A percentile compares a stretch with the other conserved stretches of the same genome.
These are phyloP conservation scores for Dactylellina sp. DNA, from an alignment of 2,329 filamentous ascomycete species.

Conservation along the genomic window DNA sequence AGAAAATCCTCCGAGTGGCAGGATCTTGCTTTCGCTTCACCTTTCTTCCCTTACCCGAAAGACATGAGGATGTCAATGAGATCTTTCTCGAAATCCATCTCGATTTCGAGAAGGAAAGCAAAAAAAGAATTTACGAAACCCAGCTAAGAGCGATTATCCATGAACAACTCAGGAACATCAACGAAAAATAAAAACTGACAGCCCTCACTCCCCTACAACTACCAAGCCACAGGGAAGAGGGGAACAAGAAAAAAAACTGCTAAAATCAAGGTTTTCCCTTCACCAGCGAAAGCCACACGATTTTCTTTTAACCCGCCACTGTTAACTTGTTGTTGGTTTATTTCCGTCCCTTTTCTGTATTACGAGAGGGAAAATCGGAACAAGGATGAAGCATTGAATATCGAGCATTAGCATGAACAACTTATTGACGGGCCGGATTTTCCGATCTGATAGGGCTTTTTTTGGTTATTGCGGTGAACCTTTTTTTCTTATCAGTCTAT, in stretches of 20 bases:
- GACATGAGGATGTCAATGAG: slow-evolving; percentile 54
- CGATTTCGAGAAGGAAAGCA: slow-evolving; percentile 28
- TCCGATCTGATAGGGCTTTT: slow-evolving; percentile 55
- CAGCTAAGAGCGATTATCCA: slow-evolving; percentile 52
- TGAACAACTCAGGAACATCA: slow-evolving; percentile 54
- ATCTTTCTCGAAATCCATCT: slow-evolving; percentile 53
- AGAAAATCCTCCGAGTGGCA: slow-evolving; percentile 58
- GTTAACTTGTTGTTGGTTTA: slow-evolving; percentile 12
- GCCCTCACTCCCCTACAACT: slow-evolving; percentile 3
- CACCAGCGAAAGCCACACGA: slow-evolving; percentile 38
- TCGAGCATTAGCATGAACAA: slow-evolving; percentile 48
- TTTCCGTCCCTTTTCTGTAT: slow-evolving; percentile 13
- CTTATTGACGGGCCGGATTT: slow-evolving; percentile 56
- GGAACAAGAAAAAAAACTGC: slow-evolving; percentile 11
- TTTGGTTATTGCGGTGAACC: slow-evolving; percentile 49
- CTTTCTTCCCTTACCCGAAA: slow-evolving; percentile 55
- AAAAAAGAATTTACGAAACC: background rate
- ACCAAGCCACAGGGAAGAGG: slow-evolving; percentile 38
- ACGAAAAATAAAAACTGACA: slow-evolving; percentile 25
- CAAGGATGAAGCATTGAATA: slow-evolving; percentile 45
- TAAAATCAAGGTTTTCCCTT: background rate
- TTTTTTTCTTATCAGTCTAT: slow-evolving; percentile 52
- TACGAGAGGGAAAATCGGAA: slow-evolving; percentile 25
- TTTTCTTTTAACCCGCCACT: slow-evolving; percentile 13
- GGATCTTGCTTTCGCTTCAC: slow-evolving; percentile 58